Evolutionary conservation across 106 monocot species (phyloP).

Genomic region (Agapanthus africanus): DNA sequence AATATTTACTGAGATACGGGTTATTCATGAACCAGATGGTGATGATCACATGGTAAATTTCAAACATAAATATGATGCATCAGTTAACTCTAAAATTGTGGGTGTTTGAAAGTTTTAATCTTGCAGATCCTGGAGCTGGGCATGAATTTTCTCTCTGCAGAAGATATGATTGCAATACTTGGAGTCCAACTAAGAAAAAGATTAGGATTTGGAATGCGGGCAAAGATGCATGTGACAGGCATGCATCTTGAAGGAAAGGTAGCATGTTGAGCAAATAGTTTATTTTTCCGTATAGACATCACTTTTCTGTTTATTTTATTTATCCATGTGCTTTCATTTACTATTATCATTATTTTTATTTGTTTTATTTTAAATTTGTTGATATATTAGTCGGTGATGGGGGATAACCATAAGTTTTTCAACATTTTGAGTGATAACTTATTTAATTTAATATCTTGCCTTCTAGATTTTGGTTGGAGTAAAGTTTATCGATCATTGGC

Average conservation of each 20-base stretch:
- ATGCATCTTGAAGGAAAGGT: slow-evolving; percentile 99
- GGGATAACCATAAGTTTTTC: too few species aligned
- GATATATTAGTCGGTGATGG: too few species aligned
- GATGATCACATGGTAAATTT: slow-evolving; percentile 76
- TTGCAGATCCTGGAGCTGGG: slow-evolving; percentile 78
- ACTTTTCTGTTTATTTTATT: too few species aligned
- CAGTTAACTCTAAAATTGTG: too few species aligned
- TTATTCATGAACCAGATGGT: slow-evolving; percentile 54
- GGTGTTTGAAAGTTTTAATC: slow-evolving; percentile 3
- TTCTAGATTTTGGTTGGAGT: slow-evolving; percentile 67
- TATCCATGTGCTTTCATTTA: too few species aligned
- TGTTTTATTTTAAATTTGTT: too few species aligned
- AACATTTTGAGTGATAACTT: too few species aligned
- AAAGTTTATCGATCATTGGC: slow-evolving; percentile 74
- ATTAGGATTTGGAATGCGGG: slow-evolving; percentile 72
- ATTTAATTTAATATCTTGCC: too few species aligned
- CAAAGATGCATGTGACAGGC: slow-evolving; percentile 87
- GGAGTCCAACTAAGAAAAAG: slow-evolving; percentile 64
- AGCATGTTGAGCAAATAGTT: too few species aligned
- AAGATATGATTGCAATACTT: slow-evolving; percentile 84
- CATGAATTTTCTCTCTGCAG: slow-evolving; percentile 76
- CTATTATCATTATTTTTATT: too few species aligned
- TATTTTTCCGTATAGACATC: too few species aligned
- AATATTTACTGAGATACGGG: slow-evolving; percentile 61
- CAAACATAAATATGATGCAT: neutral